Evolutionary conservation across 192 early-diverging fungal species (phyloP), one percentile per base, ranked within the genome.

Genomic region (Diversispora eburnea): DNA sequence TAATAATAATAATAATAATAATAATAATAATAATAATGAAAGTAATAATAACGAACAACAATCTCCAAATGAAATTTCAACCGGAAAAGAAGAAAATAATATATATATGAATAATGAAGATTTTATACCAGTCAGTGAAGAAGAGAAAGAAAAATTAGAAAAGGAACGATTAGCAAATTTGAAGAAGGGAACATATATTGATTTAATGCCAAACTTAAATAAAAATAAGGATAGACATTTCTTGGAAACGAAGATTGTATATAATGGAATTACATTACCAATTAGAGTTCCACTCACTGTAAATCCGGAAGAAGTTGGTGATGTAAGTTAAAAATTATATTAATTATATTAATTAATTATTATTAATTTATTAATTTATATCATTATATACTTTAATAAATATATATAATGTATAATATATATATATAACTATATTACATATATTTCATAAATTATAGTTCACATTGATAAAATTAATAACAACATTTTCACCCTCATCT

Each of bases 291-390:
- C 95, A 0, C 81, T 96, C 67, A 91, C 91, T 5, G 81, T 95
- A 46, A 94, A 91, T 71, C 86, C 90, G 0, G 95, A 94, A 74
- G 95, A 97, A 83, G 88, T 97, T 17, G 92, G 95, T 75, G 95
- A 97, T 78, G 91, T 93, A 87, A 76, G 86, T 81, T 33, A 41
- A 33, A 33, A 48, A 82, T 51, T 76, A 6, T 8, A 61, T 25
- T 61, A 46, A 56, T 43, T 45, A 10, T 51, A 41, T 25, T 13
- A 46, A 66, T 45, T 8, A 22, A 12, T 19, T 63, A 25, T 52
- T 19, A 8, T 39, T 13, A 76, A 48, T 5, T n/a, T 33, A 33
- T 33, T 33, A 33, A 33, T 33, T 33, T 33, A 33, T 33, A 33
- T 33, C 25, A 33, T 33, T 33, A 33, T 33, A 33, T 33, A 33